These are phyloP conservation scores for Eucalyptus pauciflora DNA, from an alignment of 345 rosid species.

Conservation along the genomic window DNA sequence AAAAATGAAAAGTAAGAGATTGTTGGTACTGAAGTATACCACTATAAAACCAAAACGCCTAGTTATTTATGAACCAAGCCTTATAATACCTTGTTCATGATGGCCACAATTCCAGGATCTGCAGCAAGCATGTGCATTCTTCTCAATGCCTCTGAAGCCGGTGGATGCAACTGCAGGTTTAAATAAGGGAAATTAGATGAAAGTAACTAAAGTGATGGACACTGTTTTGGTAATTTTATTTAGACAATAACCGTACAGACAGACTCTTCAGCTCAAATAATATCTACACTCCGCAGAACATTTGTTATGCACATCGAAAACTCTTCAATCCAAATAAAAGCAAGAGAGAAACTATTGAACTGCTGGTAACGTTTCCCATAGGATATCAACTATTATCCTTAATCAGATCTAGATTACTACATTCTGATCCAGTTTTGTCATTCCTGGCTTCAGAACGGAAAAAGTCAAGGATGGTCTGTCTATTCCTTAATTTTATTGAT, in stretches of 20 bases:
- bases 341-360: neutral
- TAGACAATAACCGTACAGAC: neutral
- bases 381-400: neutral
- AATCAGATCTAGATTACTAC: neutral
- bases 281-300: neutral
- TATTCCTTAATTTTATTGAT: neutral
- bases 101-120: conserved; percentile 86
- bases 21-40: neutral
- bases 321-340: neutral
- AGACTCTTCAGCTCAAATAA: neutral
- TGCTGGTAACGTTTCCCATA: neutral
- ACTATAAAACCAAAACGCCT: neutral
- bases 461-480: neutral
- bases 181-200: neutral
- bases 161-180: conserved; percentile 56
- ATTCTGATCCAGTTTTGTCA: neutral
- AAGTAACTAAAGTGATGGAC: neutral
- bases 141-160: conserved; percentile 78
- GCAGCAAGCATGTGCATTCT: conserved; percentile 96
- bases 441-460: neutral
- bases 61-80: neutral
- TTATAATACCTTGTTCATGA: conserved; percentile 76
- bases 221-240: neutral
- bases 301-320: neutral
- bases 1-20: neutral